A percentile compares a stretch with the other conserved stretches of the same genome.
Conservation (phyloP, 2,329 filamentous ascomycete species). For the Epicoccum nigrum region DNA sequence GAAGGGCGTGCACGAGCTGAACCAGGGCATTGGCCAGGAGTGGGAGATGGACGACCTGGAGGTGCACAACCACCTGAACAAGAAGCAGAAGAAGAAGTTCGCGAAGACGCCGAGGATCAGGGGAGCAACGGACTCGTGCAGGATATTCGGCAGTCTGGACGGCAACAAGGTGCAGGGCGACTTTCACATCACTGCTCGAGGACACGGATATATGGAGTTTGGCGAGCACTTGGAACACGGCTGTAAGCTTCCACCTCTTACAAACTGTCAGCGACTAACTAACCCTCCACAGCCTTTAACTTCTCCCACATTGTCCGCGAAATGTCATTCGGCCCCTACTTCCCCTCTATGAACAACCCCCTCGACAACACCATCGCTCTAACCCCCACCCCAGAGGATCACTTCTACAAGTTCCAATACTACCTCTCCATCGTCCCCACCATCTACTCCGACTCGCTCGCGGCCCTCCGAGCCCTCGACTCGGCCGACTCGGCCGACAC, state of each 20-base stretch:
- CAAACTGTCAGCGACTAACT: background rate
- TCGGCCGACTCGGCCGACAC: slow-evolving; percentile 44
- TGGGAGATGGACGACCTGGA: slow-evolving; percentile 86
- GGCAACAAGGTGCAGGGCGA: slow-evolving; percentile 98
- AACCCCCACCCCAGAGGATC: slow-evolving; percentile 70
- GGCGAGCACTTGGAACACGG: slow-evolving; percentile 82
- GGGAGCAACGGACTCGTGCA: slow-evolving; percentile 72
- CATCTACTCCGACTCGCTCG: slow-evolving; percentile 70
- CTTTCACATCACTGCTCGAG: slow-evolving; percentile 94
- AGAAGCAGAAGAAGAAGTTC: slow-evolving; percentile 70
- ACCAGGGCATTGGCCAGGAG: slow-evolving; percentile 51
- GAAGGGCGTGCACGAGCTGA: slow-evolving; percentile 51
- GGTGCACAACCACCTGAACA: slow-evolving; percentile 86
- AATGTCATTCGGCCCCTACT: slow-evolving; percentile 95
- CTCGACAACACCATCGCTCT: slow-evolving; percentile 92
- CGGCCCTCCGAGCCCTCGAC: slow-evolving; percentile 56
- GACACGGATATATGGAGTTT: slow-evolving; percentile 89
- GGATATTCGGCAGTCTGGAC: slow-evolving; percentile 87
- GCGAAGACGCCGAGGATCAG: slow-evolving; percentile 74
- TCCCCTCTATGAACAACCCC: slow-evolving; percentile 90
- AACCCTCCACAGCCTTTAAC: slow-evolving; percentile 74
- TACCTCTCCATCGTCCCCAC: slow-evolving; percentile 95
- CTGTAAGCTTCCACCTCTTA: slow-evolving; percentile 58
- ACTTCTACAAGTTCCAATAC: slow-evolving; percentile 99
- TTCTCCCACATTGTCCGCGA: slow-evolving; percentile 97